Base-by-base conservation (phyloP, 1,284 basidiomycete species). In the Tremellales sp. region DNA sequence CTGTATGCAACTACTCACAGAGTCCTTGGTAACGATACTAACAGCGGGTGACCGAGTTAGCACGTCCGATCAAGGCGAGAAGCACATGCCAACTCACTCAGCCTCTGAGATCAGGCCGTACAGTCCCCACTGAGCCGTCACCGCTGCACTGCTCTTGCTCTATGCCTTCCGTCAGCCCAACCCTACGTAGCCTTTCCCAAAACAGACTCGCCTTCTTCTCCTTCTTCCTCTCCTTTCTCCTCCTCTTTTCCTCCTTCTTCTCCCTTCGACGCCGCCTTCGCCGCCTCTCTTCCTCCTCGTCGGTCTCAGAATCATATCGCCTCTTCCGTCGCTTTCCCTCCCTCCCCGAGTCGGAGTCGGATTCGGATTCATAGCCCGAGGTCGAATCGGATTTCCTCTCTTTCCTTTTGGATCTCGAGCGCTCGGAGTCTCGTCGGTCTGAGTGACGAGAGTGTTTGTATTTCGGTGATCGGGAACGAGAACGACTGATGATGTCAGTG, bases 51-150 rank as follows among this genome's bases (percentile, higher is more conserved):
- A 16, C 18, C 29, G 22, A 40, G 25, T 40, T 25, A 43, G 37
- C 35, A 12, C 40, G 38, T 35, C 7, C 47, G 38, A 46, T 33
- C 38, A 35, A 21, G 10, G 24, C n/a, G n/a, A n/a, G n/a, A n/a
- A n/a, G n/a, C n/a, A n/a, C n/a, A n/a, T 5, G 21, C 18, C 38
- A 19, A 79, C 86, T 63, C 61, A 89, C 87, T 90, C 87, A 6
- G 80, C 71, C 61, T 91, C 89, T 27, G 78, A 80, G 50, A 94
- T 87, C 53, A 87, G 79, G 2, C 90, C 90, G 65, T 87, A 85
- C 68, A 87, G 88, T 13, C 90, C 90, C 87, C 87, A 93, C 54
- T 88, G 81, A 21, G 77, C 74, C 8, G 79, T 79, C 28, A 76
- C 76, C n/a, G 78, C 74, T 3, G 69, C 74, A 24, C 22, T 40